These are phyloP conservation scores for Sanghuangporus baumii DNA, from an alignment of 1,284 basidiomycete species.

Conservation along the genomic window DNA sequence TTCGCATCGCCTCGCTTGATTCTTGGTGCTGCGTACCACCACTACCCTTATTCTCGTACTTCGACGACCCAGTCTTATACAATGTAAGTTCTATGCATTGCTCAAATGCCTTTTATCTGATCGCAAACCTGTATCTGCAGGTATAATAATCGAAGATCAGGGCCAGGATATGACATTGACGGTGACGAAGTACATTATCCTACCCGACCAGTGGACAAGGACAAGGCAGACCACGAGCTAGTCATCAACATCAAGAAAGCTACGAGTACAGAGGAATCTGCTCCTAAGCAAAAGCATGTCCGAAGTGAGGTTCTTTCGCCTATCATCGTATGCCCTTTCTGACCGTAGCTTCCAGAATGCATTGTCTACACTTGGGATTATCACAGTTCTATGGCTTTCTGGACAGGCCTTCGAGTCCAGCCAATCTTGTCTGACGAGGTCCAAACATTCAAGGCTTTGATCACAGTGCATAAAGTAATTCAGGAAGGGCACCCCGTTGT, in stretches of 20 bases:
- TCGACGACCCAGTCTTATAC: not conserved
- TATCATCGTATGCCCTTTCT: slow-evolving; percentile 16
- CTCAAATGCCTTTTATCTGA: not conserved
- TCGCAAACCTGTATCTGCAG: slow-evolving; percentile 19
- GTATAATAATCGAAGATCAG: slow-evolving; percentile 28
- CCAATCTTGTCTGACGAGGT: slow-evolving; percentile 93
- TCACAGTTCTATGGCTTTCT: slow-evolving; percentile 94
- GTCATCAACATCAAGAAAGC: slow-evolving; percentile 95
- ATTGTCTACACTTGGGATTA: slow-evolving; percentile 99
- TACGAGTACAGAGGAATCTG: slow-evolving; percentile 86
- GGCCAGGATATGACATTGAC: slow-evolving; percentile 55
- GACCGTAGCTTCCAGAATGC: slow-evolving; percentile 56
- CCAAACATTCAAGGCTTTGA: slow-evolving; percentile 94
- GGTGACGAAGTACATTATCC: slow-evolving; percentile 83
- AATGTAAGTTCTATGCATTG: not conserved
- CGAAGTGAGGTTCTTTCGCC: slow-evolving; percentile 60
- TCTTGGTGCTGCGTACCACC: not conserved
- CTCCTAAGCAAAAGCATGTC: slow-evolving; percentile 96
- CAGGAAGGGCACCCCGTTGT: slow-evolving; percentile 94
- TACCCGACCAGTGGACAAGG: slow-evolving; percentile 93
- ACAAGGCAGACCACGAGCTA: slow-evolving; percentile 91
- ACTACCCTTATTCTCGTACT: not conserved
- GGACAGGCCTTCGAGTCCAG: slow-evolving; percentile 92
- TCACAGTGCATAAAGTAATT: slow-evolving; percentile 92
- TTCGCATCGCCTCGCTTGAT: not conserved